phyloP scores from a whole-genome alignment of 352 stramenopile species.

The Globisporangium ultimum region DNA sequence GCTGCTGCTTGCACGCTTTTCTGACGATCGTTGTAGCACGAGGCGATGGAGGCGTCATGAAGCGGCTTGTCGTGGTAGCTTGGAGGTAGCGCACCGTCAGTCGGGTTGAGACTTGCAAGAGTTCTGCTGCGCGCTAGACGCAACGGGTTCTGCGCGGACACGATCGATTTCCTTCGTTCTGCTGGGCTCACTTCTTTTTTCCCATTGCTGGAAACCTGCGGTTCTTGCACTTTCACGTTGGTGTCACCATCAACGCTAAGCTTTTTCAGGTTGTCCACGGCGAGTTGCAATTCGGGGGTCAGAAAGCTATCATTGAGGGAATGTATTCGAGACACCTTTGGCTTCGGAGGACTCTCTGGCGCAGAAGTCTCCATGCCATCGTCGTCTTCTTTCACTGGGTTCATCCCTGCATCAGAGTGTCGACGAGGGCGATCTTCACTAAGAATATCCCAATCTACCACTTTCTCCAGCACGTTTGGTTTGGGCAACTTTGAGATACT shows the following conservation, averaged over 20 bases:
- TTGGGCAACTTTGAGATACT: neutral
- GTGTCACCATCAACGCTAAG: neutral
- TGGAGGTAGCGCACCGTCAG: conserved; percentile 1
- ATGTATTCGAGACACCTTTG: conserved; percentile 1
- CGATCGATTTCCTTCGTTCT: conserved; percentile 3
- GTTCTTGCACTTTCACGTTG: neutral
- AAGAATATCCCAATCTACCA: neutral
- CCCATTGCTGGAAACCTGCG: neutral
- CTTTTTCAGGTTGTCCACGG: conserved; percentile 4
- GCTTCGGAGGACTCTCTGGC: neutral
- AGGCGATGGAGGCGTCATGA: conserved; percentile 10
- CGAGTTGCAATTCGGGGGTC: neutral
- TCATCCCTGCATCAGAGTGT: conserved; percentile 6
- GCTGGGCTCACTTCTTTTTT: neutral
- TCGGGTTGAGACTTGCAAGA: neutral
- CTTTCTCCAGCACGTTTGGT: neutral
- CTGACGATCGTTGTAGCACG: neutral
- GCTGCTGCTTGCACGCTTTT: conserved; percentile 10
- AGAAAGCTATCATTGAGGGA: neutral
- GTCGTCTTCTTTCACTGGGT: neutral
- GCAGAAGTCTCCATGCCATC: neutral
- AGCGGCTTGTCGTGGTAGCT: conserved; percentile 8
- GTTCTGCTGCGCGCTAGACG: neutral
- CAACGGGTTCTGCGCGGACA: neutral
- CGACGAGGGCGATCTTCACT: conserved; percentile 7